These are phyloP conservation scores for Raffaelea arxii DNA, from an alignment of 2,329 filamentous ascomycete genomes.

Conservation along the genomic window DNA sequence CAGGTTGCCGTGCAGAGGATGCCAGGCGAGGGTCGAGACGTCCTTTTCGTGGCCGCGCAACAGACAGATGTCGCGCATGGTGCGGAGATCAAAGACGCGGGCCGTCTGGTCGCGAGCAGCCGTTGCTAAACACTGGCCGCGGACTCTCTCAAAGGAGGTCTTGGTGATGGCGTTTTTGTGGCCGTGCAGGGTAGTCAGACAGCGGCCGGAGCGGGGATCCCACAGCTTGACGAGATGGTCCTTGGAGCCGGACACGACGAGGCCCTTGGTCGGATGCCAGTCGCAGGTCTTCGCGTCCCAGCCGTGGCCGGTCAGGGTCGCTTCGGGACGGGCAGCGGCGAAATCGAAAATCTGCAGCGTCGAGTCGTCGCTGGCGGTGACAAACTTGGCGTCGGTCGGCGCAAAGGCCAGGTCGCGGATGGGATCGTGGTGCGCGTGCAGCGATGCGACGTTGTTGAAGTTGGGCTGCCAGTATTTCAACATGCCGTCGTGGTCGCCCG, in stretches of 20 bases:
- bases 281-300: constrained; percentile 98
- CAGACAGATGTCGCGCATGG: constrained; percentile 96
- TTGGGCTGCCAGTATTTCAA: constrained; percentile 99
- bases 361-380: constrained; percentile 90
- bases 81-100: constrained; percentile 86
- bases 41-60: constrained; percentile 94
- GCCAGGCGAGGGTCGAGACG: constrained; percentile 85
- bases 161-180: constrained; percentile 97
- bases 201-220: constrained; percentile 88
- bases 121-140: constrained; percentile 78
- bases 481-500: constrained; percentile 86
- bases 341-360: constrained; percentile 96
- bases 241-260: constrained; percentile 93
- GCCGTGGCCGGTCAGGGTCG: constrained; percentile 80
- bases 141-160: constrained; percentile 78
- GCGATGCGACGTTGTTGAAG: constrained; percentile 96
- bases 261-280: constrained; percentile 92
- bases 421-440: constrained; percentile 81
- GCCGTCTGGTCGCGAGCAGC: constrained; percentile 89
- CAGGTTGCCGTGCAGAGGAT: constrained; percentile 81
- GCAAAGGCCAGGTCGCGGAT: constrained; percentile 89
- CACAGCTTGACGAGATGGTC: constrained; percentile 96
- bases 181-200: constrained; percentile 85
- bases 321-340: constrained; percentile 73
- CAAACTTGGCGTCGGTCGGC: constrained; percentile 90